Conservation (phyloP, 306 rosid genomes). For the Cajanus cajan region DNA sequence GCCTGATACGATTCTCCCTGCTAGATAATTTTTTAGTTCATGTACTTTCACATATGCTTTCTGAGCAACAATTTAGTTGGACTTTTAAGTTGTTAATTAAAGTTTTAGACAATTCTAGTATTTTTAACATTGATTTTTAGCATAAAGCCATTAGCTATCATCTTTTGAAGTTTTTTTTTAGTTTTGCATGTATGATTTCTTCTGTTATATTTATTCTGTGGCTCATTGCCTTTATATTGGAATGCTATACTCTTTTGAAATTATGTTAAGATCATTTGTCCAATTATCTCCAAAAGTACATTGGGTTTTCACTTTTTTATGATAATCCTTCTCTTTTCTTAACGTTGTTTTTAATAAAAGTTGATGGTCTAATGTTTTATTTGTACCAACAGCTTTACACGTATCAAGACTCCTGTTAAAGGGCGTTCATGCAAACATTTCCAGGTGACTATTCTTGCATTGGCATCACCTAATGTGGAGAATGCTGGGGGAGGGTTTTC, state of each 20-base stretch:
- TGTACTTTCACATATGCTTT: neutral
- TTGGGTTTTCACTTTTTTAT: neutral
- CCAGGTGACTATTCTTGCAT: conserved; percentile 55
- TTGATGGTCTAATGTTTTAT: conserved; percentile 31
- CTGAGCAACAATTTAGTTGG: conserved; percentile 6
- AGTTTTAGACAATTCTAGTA: neutral
- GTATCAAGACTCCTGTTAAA: conserved; percentile 87
- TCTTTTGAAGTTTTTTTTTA: neutral
- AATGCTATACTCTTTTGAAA: neutral
- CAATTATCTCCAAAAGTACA: neutral
- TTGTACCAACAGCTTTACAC: conserved; percentile 56
- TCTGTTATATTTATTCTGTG: conserved; percentile 3
- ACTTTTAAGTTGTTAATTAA: neutral
- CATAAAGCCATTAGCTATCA: neutral
- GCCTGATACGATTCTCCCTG: neutral
- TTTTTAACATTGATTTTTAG: neutral
- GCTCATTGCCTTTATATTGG: conserved; percentile 4
- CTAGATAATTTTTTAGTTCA: neutral
- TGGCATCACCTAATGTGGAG: conserved; percentile 28
- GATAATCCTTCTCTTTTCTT: neutral
- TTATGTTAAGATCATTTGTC: conserved; percentile 20
- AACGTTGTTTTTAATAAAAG: neutral
- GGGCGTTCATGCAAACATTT: conserved; percentile 85
- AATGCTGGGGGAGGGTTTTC: conserved; percentile 18
- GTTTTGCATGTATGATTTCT: conserved; percentile 7